Percentiles rank a stretch among this genome's conserved stretches.
Evolutionary conservation across 129 eudicot genomes (phyloP).

Genomic region (Heracleum sosnowskyi): DNA sequence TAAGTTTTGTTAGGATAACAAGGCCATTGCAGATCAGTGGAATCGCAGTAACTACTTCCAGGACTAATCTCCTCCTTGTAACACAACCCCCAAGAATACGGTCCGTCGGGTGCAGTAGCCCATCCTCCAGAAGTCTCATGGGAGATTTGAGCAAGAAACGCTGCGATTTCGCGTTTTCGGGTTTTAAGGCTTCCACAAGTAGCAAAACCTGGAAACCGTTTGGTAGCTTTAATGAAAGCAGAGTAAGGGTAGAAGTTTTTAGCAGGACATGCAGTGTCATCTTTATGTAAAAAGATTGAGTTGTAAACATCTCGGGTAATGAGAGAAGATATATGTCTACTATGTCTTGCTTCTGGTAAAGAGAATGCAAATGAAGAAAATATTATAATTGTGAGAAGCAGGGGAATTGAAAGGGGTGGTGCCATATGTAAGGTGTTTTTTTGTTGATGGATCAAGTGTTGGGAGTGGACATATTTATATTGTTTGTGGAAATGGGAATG

Average conservation of each 20-base stretch:
- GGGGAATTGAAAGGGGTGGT: not conserved
- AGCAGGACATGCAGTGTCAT: constrained; percentile 35
- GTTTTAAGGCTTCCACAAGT: constrained; percentile 7
- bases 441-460: not conserved
- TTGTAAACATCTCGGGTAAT: constrained; percentile 2
- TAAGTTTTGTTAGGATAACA: constrained; percentile 29
- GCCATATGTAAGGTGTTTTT: not conserved
- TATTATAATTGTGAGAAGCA: not conserved
- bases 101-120: constrained; percentile 38
- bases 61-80: constrained; percentile 24
- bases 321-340: not conserved
- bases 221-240: constrained; percentile 29
- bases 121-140: constrained; percentile 46
- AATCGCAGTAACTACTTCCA: constrained; percentile 21
- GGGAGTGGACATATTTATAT: not conserved
- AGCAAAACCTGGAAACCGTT: constrained; percentile 25
- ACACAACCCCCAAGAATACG: constrained; percentile 36
- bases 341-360: not conserved
- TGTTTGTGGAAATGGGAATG: not conserved
- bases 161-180: constrained; percentile 34
- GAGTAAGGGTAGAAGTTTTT: constrained; percentile 32
- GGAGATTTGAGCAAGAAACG: constrained; percentile 45
- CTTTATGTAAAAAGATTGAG: constrained; percentile 16
- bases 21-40: constrained; percentile 27
- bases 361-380: not conserved